Percentiles rank a stretch among this genome's conserved stretches.
Conservation (phyloP, 225 moss, liverwort and hornwort species). For the Thuidium tamariscinum region DNA sequence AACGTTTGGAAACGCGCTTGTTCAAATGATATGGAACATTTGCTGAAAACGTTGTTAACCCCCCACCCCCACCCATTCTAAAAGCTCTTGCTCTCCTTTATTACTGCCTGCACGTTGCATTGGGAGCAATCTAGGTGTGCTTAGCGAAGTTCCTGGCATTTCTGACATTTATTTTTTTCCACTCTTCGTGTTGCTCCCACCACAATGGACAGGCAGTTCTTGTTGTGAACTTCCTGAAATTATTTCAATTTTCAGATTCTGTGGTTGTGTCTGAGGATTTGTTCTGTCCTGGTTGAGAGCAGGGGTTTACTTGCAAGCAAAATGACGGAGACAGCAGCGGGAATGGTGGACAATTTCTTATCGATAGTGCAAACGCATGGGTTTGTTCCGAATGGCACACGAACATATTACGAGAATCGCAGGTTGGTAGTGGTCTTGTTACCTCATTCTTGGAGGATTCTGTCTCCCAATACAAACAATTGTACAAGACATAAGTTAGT, state of each 20-base stretch:
- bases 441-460: neutral
- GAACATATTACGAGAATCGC: slow-evolving; percentile 79
- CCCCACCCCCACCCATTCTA: neutral
- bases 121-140: neutral
- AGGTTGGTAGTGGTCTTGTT: slow-evolving; percentile 20
- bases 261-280: neutral
- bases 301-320: slow-evolving; percentile 75
- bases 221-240: neutral
- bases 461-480: neutral
- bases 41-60: too few species aligned
- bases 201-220: neutral
- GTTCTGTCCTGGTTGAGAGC: neutral
- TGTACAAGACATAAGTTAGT: neutral
- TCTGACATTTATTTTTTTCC: neutral
- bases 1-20: neutral
- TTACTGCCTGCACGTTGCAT: neutral
- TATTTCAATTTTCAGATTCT: neutral
- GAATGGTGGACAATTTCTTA: slow-evolving; percentile 73
- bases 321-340: slow-evolving; percentile 60
- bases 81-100: neutral
- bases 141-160: neutral
- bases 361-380: slow-evolving; percentile 41
- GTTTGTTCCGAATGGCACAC: slow-evolving; percentile 80
- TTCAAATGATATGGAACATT: neutral
- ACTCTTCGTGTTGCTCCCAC: neutral